phyloP scores from a whole-genome alignment of 768 basidiomycete genomes.

The Coprinellus micaceus region DNA sequence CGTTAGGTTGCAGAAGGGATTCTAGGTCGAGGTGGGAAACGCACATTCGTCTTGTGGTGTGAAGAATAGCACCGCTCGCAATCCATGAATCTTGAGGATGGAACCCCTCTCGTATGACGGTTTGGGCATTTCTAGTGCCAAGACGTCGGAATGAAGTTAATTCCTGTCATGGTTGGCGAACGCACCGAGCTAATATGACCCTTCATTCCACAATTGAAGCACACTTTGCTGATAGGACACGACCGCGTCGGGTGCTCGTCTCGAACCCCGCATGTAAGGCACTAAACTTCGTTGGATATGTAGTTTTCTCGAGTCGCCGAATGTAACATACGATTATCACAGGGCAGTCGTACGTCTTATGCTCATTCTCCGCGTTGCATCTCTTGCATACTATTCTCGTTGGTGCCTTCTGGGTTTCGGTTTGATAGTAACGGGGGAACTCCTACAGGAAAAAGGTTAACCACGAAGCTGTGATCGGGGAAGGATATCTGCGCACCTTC shows the following conservation, averaged over 20 bases:
- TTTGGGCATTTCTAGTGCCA: slow-evolving; percentile 65
- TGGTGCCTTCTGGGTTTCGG: slow-evolving; percentile 38
- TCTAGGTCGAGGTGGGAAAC: slow-evolving; percentile 16
- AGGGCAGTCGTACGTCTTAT: slow-evolving; percentile 65
- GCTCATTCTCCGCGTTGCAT: slow-evolving; percentile 72
- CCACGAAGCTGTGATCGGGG: background rate
- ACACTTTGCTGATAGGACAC: slow-evolving; percentile 79
- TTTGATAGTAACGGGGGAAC: slow-evolving; percentile 65
- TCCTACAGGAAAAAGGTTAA: slow-evolving; percentile 31
- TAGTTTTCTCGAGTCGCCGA: slow-evolving; percentile 2
- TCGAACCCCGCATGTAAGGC: slow-evolving; percentile 75
- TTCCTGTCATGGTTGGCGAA: background rate
- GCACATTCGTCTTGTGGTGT: slow-evolving; percentile 62
- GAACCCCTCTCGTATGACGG: slow-evolving; percentile 29
- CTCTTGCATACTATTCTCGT: slow-evolving; percentile 65
- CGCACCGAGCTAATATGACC: slow-evolving; percentile 71
- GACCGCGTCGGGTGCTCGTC: slow-evolving; percentile 75
- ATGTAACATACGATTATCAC: slow-evolving; percentile 58
- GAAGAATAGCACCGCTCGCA: slow-evolving; percentile 70
- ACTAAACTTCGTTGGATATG: slow-evolving; percentile 38
- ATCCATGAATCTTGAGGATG: slow-evolving; percentile 33
- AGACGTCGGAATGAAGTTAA: slow-evolving; percentile 5
- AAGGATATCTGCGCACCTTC: slow-evolving; percentile 38
- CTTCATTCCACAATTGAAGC: slow-evolving; percentile 80
- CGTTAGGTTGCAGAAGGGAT: background rate